A percentile compares a stretch with the other conserved stretches of the same genome.
Conservation (phyloP, 345 rosid species). For the Hibiscus tridactylites region DNA sequence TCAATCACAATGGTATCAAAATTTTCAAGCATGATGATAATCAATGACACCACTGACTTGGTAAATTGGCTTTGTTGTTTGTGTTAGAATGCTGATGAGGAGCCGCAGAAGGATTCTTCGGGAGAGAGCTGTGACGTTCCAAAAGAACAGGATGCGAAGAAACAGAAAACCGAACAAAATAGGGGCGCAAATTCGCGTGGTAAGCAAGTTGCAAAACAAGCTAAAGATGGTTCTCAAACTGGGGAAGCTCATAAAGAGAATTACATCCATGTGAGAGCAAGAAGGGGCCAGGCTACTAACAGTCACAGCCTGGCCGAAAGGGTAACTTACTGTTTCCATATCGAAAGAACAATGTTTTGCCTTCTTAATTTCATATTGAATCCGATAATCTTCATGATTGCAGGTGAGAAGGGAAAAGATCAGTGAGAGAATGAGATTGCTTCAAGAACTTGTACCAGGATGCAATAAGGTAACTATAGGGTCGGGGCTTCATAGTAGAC, state of each 20-base stretch:
- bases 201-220: constrained; percentile 41
- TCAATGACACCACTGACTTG: background rate
- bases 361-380: constrained; percentile 11
- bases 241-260: constrained; percentile 61
- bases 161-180: constrained; percentile 41
- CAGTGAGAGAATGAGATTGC: constrained; percentile 91
- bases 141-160: constrained; percentile 56
- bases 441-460: constrained; percentile 97
- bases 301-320: constrained; percentile 98
- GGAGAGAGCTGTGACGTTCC: constrained; percentile 29
- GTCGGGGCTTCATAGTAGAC: background rate
- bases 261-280: constrained; percentile 88
- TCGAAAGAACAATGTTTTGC: background rate
- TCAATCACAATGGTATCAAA: background rate
- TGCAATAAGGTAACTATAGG: constrained; percentile 68
- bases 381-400: constrained; percentile 9
- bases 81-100: constrained; percentile 43
- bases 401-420: constrained; percentile 97
- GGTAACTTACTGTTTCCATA: constrained; percentile 31
- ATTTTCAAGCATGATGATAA: background rate
- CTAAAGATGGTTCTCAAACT: constrained; percentile 52
- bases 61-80: constrained; percentile 10
- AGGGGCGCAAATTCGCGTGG: constrained; percentile 32
- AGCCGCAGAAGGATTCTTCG: constrained; percentile 38
- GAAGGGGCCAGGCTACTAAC: constrained; percentile 95